Evolutionary conservation across 768 basidiomycete genomes (phyloP), one percentile per base, ranked within the genome.

Genomic region (Tremella fuciformis): DNA sequence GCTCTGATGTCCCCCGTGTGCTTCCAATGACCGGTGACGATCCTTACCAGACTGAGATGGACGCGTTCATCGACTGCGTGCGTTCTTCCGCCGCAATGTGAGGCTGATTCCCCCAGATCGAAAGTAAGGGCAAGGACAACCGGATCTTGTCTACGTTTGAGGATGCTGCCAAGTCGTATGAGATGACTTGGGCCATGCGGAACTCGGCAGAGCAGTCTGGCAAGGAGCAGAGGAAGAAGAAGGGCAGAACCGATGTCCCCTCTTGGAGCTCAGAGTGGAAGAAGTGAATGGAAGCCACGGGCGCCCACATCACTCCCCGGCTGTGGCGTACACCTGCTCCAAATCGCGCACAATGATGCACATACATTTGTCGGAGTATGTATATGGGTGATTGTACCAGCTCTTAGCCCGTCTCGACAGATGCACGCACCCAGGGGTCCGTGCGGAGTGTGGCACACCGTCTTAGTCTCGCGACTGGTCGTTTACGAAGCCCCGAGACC

Each of bases 171-270:
- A 85, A 82, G 77, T 87, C 90, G 3, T 94, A 94, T 64, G 85
- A 92, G 74, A 81, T 94, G 62, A 92, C 91, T 25, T 94, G 91
- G 91, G 89, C 88, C n/a, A 92, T 94, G 71, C 85, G 90, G 16
- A 46, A 46, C 15, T 46, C 42, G 6, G 42, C 42, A 4, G 42
- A 46, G 22, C n/a, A 46, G 22, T 46, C 15, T 4, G 22, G 42
- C 42, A 46, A 22, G 42, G n/a, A 22, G 15, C 42, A 18, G 42
- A n/a, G 42, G n/a, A 22, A 46, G 15, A 46, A 18, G 42, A 46
- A 46, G n/a, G 42, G 42, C 7, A 22, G n/a, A 46, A 46, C 42
- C 11, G 29, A 34, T 34, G 29, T 34, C 11, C 29, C 29, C 11
- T 34, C 29, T 11, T 34, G 29, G 29, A 34, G 29, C 29, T 34